Conservation (phyloP, 1,284 basidiomycete genomes). For the Athelia sp. region DNA sequence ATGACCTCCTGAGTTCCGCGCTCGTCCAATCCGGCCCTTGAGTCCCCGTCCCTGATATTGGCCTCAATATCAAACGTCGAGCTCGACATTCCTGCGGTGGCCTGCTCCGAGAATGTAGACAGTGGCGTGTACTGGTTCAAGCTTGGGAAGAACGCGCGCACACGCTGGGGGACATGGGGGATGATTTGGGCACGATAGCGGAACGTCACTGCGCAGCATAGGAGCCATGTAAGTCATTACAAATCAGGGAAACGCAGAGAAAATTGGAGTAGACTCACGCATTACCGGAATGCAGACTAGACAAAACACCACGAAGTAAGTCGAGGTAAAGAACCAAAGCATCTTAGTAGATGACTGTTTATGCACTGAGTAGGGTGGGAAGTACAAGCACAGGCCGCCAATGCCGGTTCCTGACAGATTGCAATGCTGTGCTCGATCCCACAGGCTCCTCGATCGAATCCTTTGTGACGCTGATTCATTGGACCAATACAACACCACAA, state of each 20-base stretch:
- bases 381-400: too few species aligned
- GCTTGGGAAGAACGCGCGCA: slow-evolving; percentile 57
- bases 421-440: too few species aligned
- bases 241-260: slow-evolving; percentile 1
- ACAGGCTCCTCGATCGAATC: too few species aligned
- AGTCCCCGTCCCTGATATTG: slow-evolving; percentile 76
- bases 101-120: slow-evolving; percentile 76
- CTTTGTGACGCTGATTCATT: too few species aligned
- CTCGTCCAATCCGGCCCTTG: slow-evolving; percentile 77
- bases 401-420: too few species aligned
- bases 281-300: slow-evolving; percentile 50
- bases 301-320: slow-evolving; percentile 24
- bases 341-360: slow-evolving; percentile 17
- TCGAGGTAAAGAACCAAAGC: slow-evolving; percentile 61
- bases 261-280: slow-evolving; percentile 39
- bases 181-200: slow-evolving; percentile 69
- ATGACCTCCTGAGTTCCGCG: slow-evolving; percentile 79
- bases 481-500: too few species aligned
- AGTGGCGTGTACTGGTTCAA: slow-evolving; percentile 72
- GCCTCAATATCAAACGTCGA: slow-evolving; percentile 81
- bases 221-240: slow-evolving; percentile 8
- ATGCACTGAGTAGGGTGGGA: too few species aligned
- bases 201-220: slow-evolving; percentile 53
- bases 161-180: slow-evolving; percentile 56
- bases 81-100: slow-evolving; percentile 69